Evolutionary conservation across 2,329 filamentous ascomycete genomes (phyloP).

Genomic region (Penicillium sp.): DNA sequence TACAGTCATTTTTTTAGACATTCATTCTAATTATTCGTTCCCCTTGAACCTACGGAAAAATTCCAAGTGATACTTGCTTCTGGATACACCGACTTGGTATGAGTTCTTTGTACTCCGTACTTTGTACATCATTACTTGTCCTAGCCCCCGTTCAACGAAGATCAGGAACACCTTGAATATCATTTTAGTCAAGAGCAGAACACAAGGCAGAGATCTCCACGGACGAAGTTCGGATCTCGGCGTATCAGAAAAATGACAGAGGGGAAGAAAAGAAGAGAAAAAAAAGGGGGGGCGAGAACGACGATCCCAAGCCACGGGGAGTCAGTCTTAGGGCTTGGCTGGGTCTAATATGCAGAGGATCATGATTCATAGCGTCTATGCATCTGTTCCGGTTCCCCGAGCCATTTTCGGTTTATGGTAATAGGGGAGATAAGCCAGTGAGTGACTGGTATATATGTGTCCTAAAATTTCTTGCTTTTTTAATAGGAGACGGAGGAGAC

Average conservation of each 20-base stretch:
- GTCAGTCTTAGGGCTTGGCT: conserved; percentile 10
- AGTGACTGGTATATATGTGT: not conserved
- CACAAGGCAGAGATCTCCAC: conserved; percentile 5
- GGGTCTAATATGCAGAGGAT: conserved; percentile 6
- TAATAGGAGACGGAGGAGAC: not conserved
- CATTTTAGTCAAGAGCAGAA: conserved; percentile 5
- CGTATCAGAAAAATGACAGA: conserved; percentile 1
- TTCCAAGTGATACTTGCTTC: conserved; percentile 4
- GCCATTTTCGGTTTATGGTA: not conserved
- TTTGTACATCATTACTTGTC: not conserved
- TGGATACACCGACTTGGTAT: not conserved
- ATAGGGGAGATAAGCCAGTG: not conserved
- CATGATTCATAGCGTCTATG: conserved; percentile 11
- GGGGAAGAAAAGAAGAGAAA: not conserved
- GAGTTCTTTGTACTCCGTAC: not conserved
- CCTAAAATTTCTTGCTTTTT: not conserved
- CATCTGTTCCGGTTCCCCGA: not conserved
- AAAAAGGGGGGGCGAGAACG: conserved; percentile 1
- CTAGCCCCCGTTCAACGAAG: conserved; percentile 1
- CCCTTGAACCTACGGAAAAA: not conserved
- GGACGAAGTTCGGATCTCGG: conserved; percentile 11
- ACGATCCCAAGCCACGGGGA: conserved; percentile 15
- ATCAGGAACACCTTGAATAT: conserved; percentile 10
- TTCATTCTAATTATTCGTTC: not conserved
- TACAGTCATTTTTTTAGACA: not conserved